phyloP scores from a whole-genome alignment of 768 basidiomycete species.

The Kwoniella pini region DNA sequence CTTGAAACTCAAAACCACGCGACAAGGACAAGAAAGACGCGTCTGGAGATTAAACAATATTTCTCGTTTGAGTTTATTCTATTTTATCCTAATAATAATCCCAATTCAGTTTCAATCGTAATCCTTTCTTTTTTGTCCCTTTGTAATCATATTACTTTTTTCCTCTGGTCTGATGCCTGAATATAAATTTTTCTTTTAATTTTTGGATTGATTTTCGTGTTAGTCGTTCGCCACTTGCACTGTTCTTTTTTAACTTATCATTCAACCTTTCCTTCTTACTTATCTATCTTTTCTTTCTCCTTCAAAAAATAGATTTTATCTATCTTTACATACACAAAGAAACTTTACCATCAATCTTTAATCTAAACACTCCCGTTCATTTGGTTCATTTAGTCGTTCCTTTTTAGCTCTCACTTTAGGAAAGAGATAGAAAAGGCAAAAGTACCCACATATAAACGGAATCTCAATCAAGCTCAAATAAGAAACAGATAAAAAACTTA shows the following conservation, averaged over 20 bases:
- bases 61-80: slow-evolving; percentile 10
- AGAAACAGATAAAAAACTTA: background rate
- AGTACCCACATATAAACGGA: background rate
- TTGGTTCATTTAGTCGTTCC: slow-evolving; percentile 21
- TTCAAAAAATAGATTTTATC: slow-evolving; percentile 14
- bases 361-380: slow-evolving; percentile 1
- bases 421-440: slow-evolving; percentile 18
- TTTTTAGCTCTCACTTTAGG: slow-evolving; percentile 20
- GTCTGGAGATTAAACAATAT: background rate
- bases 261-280: background rate
- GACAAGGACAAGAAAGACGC: slow-evolving; percentile 10
- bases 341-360: background rate
- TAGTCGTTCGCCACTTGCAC: slow-evolving; percentile 10
- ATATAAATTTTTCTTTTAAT: slow-evolving; percentile 15
- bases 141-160: background rate
- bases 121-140: background rate
- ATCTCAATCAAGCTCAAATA: background rate
- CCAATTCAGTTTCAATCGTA: background rate
- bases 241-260: slow-evolving; percentile 11
- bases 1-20: slow-evolving; percentile 14
- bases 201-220: background rate
- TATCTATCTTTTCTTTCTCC: slow-evolving; percentile 11
- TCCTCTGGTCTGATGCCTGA: background rate
- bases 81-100: background rate
- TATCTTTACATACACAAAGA: slow-evolving; percentile 1